Evolutionary conservation across 2,329 filamentous ascomycete genomes (phyloP).

Genomic region (Cercospora zeina): DNA sequence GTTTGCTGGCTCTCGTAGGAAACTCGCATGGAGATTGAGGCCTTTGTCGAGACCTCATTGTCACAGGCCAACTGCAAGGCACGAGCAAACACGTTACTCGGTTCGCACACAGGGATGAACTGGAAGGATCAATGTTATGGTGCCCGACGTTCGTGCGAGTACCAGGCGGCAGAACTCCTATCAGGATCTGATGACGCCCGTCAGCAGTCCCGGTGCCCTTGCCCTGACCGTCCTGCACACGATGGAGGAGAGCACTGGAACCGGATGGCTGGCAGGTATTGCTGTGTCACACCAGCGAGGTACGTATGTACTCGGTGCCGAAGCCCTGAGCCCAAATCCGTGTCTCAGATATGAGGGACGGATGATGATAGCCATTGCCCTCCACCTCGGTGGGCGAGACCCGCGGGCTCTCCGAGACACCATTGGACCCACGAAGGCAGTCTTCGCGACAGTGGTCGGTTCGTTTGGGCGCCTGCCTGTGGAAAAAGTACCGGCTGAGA

Average conservation of each 20-base stretch:
- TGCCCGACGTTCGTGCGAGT: neutral
- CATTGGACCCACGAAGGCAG: neutral
- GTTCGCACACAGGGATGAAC: neutral
- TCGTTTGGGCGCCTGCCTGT: neutral
- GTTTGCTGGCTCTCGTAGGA: neutral
- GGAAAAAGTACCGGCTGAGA: conserved; percentile 6
- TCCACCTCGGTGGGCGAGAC: neutral
- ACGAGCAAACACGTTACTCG: neutral
- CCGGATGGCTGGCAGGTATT: neutral
- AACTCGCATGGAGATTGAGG: neutral
- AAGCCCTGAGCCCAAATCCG: neutral
- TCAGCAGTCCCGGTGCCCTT: neutral
- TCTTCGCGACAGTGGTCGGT: neutral
- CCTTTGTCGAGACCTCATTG: neutral
- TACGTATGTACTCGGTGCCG: conserved; percentile 15
- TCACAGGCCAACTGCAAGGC: neutral
- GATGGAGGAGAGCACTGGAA: neutral
- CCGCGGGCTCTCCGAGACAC: conserved; percentile 14
- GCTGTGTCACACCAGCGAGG: neutral
- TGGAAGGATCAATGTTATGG: neutral
- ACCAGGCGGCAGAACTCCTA: neutral
- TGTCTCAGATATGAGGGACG: conserved; percentile 13
- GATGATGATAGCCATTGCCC: neutral
- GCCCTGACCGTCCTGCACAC: neutral
- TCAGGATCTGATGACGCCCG: neutral